Conservation (phyloP, 2,329 filamentous ascomycete genomes). For the Aspergillus quadrilineatus region DNA sequence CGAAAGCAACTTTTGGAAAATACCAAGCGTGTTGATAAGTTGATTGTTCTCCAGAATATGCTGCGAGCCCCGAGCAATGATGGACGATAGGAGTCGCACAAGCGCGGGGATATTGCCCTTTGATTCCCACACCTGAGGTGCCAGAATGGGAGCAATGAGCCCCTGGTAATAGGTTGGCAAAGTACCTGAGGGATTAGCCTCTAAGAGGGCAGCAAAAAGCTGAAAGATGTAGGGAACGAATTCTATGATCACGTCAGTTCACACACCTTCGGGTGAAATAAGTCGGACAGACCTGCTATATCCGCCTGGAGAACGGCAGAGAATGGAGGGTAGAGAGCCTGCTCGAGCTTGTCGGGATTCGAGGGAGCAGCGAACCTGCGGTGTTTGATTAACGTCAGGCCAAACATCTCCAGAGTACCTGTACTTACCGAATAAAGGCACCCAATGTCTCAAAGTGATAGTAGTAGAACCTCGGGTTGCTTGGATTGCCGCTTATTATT, state of each 20-base stretch:
- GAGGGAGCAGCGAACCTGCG: conserved; percentile 63
- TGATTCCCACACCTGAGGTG: conserved; percentile 83
- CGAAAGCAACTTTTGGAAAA: conserved; percentile 86
- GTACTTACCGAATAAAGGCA: conserved; percentile 69
- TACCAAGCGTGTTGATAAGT: conserved; percentile 82
- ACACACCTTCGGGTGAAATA: neutral
- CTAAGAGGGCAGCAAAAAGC: conserved; percentile 84
- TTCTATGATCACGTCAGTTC: conserved; percentile 56
- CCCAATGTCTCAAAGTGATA: conserved; percentile 96
- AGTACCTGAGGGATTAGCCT: conserved; percentile 75
- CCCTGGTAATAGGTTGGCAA: conserved; percentile 78
- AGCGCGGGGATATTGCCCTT: conserved; percentile 91
- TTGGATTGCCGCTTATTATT: conserved; percentile 90
- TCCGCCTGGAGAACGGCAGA: conserved; percentile 76
- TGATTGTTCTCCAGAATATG: conserved; percentile 77
- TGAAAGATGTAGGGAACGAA: conserved; percentile 98
- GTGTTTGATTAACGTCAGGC: conserved; percentile 12
- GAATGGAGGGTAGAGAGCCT: conserved; percentile 79
- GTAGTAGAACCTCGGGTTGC: conserved; percentile 97
- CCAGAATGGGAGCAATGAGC: conserved; percentile 74
- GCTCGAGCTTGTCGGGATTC: conserved; percentile 72
- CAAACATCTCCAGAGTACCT: neutral
- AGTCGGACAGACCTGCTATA: conserved; percentile 63
- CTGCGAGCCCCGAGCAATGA: conserved; percentile 73
- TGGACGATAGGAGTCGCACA: conserved; percentile 76